Conservation (phyloP, 441 rosid genomes). For the Euphorbia schlechtendalii region DNA sequence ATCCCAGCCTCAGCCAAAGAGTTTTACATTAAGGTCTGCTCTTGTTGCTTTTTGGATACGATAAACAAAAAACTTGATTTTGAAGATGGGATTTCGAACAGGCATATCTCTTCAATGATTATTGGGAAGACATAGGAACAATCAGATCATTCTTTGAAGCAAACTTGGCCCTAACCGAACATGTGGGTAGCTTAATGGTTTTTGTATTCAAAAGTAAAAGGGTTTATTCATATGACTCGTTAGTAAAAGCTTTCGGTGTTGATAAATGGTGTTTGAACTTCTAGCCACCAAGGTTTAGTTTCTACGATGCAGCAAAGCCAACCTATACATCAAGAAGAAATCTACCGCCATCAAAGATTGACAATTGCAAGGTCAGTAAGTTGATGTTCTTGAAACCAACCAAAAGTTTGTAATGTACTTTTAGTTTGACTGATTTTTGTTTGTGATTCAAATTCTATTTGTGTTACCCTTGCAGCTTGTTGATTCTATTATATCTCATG, state of each 20-base stretch:
- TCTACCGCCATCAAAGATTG: slow-evolving; percentile 76
- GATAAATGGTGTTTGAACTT: slow-evolving; percentile 17
- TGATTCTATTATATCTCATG: slow-evolving; percentile 88
- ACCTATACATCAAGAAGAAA: slow-evolving; percentile 89
- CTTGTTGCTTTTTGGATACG: background rate
- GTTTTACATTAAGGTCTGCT: slow-evolving; percentile 44
- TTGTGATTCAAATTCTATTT: too few relatives aligned
- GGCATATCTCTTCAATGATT: slow-evolving; percentile 91
- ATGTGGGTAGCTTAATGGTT: too few relatives aligned
- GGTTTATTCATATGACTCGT: too few relatives aligned
- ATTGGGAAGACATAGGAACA: too few relatives aligned
- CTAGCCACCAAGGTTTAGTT: slow-evolving; percentile 83
- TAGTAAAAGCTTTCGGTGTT: too few relatives aligned
- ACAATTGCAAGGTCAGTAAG: slow-evolving; percentile 58
- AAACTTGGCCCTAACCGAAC: too few relatives aligned
- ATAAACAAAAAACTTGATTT: background rate
- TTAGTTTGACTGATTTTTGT: background rate
- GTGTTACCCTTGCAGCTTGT: too few relatives aligned
- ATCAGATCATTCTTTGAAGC: too few relatives aligned
- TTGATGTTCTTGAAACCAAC: background rate
- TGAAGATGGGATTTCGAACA: slow-evolving; percentile 25
- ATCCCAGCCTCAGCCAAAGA: slow-evolving; percentile 90
- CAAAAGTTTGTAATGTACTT: background rate
- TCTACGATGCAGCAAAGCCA: slow-evolving; percentile 85
- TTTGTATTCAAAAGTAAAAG: too few relatives aligned